Base-by-base conservation (phyloP, 176 grass and related monocot genomes). In the Cymbopogon citratus region DNA sequence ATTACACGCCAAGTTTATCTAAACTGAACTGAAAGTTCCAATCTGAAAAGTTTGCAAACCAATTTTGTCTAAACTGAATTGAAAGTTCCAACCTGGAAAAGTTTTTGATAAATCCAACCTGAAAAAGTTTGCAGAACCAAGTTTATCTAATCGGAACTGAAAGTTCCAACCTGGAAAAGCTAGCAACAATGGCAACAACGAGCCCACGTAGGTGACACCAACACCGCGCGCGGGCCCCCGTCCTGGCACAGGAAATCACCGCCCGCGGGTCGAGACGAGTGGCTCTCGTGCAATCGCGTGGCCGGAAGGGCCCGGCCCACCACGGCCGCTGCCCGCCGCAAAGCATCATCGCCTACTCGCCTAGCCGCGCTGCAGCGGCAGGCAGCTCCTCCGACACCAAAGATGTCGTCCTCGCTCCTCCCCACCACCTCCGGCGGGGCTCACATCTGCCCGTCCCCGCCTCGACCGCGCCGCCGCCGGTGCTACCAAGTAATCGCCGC, bases 401-500 rank as follows among this genome's bases (percentile, higher is more conserved):
- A 2, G 19, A 81, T 89, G 87, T 2, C 78, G 3, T 72, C 77
- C 72, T 52, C 83, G 7, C 60, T 82, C 36, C 35, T 89, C 66
- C 83, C 78, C 66, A 33, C 72, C 78, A 77, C 83, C 19, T 89
- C 83, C 54, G 72, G 77, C 72, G 78, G 83, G 10, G 71, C 73
- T 9, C 72, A 59, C 44, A 19, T n/a, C 31, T 33, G 31, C 31
- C 31, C 31, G 31, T n/a, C n/a, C n/a, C n/a, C n/a, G n/a, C n/a
- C n/a, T n/a, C n/a, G n/a, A n/a, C n/a, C n/a, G n/a, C n/a, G n/a
- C n/a, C n/a, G n/a, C n/a, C n/a, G n/a, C n/a, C n/a, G n/a, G n/a
- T n/a, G n/a, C n/a, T n/a, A n/a, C n/a, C n/a, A n/a, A n/a, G n/a
- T n/a, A n/a, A n/a, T n/a, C n/a, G n/a, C n/a, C n/a, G n/a, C n/a